Percentiles rank a stretch among this genome's conserved stretches.
Conservation (phyloP, 2,329 filamentous ascomycete species). For the Colletotrichum sp. region DNA sequence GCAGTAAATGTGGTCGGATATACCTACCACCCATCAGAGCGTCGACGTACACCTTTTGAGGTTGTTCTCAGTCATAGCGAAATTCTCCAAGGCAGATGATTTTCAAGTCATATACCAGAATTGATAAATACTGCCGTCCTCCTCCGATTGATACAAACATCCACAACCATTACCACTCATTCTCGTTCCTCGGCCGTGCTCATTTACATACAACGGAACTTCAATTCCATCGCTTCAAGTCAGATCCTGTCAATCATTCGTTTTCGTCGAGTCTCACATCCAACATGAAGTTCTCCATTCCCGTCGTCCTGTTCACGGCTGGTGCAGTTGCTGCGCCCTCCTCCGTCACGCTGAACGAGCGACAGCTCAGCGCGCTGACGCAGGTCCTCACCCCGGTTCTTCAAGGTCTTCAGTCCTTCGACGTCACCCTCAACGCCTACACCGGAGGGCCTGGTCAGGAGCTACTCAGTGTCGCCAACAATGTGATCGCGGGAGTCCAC, state of each 20-base stretch:
- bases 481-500: neutral
- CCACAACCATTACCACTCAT: neutral
- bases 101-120: accelerated
- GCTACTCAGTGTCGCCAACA: neutral
- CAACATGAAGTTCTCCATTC: neutral
- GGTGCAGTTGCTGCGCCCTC: neutral
- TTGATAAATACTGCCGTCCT: neutral
- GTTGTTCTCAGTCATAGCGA: neutral
- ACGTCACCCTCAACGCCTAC: neutral
- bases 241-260: neutral
- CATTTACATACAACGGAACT: neutral
- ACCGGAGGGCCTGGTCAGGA: neutral
- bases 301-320: neutral
- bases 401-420: neutral
- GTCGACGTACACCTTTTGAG: neutral
- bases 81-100: neutral
- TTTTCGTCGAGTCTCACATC: neutral
- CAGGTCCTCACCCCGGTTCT: neutral
- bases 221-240: neutral
- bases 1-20: neutral
- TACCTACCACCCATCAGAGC: neutral
- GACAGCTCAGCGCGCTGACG: neutral
- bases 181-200: neutral
- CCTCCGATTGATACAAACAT: neutral
- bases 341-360: neutral